Evolutionary conservation across 2,329 filamentous ascomycete species (phyloP).

Genomic region (Fusarium subtropicale): DNA sequence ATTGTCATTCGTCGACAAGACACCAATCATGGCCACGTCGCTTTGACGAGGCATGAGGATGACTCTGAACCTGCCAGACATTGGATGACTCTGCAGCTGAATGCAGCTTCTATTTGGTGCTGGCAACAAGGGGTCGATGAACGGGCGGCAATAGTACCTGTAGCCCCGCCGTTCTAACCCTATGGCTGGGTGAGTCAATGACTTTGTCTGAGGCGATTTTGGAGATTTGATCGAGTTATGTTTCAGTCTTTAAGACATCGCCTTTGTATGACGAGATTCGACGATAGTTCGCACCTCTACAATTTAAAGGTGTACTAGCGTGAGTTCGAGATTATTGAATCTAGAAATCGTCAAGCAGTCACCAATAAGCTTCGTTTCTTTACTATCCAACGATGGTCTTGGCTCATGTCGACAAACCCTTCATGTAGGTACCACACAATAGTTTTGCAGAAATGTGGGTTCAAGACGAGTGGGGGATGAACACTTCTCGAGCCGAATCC

Average conservation of each 20-base stretch:
- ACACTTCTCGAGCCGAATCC: neutral
- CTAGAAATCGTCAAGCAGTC: neutral
- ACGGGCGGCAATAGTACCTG: constrained; percentile 18
- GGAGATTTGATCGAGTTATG: constrained; percentile 9
- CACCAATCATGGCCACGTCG: constrained; percentile 25
- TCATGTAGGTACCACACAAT: neutral
- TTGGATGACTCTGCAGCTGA: constrained; percentile 29
- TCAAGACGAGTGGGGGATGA: neutral
- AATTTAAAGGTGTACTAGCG: neutral
- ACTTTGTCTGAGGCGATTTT: constrained; percentile 19
- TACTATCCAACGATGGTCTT: neutral
- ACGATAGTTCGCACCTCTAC: neutral
- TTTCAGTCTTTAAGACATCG: constrained; percentile 15
- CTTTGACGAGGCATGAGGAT: constrained; percentile 15
- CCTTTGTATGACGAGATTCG: constrained; percentile 9
- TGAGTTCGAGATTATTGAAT: neutral
- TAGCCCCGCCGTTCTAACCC: neutral
- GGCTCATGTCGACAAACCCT: neutral
- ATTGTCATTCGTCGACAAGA: constrained; percentile 29
- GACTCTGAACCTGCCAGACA: constrained; percentile 11
- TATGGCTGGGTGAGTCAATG: constrained; percentile 13
- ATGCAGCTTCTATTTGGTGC: constrained; percentile 26
- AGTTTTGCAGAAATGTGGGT: neutral
- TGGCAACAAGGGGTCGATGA: neutral
- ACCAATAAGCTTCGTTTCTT: neutral